Evolutionary conservation across 2,329 filamentous ascomycete genomes (phyloP).

Genomic region (Penicillium carneum): DNA sequence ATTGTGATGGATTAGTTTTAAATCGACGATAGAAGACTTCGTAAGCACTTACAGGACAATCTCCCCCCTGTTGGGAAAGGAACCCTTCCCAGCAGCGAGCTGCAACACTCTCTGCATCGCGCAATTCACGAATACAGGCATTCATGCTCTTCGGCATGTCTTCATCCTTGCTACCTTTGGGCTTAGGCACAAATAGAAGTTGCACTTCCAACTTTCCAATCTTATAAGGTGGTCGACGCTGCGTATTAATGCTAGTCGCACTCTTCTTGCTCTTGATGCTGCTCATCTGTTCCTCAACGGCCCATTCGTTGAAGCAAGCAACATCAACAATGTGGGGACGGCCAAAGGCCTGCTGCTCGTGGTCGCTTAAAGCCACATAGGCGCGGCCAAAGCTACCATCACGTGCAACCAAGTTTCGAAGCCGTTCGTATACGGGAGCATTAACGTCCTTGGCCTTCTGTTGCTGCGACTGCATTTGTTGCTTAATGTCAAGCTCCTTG

Average conservation of each 20-base stretch:
- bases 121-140: slow-evolving; percentile 89
- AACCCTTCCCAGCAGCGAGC: slow-evolving; percentile 84
- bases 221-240: slow-evolving; percentile 88
- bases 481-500: slow-evolving; percentile 86
- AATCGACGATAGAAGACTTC: not conserved
- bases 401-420: slow-evolving; percentile 83
- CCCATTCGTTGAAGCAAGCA: slow-evolving; percentile 98
- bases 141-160: slow-evolving; percentile 99
- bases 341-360: slow-evolving; percentile 86
- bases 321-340: slow-evolving; percentile 87
- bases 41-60: slow-evolving; percentile 81
- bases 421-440: slow-evolving; percentile 73
- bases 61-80: slow-evolving; percentile 94
- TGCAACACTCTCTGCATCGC: slow-evolving; percentile 82
- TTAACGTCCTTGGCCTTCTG: slow-evolving; percentile 69
- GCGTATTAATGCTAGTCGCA: slow-evolving; percentile 61
- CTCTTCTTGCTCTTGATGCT: slow-evolving; percentile 95
- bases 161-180: slow-evolving; percentile 83
- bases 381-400: slow-evolving; percentile 94
- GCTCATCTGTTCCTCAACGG: slow-evolving; percentile 80
- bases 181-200: slow-evolving; percentile 90
- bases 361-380: slow-evolving; percentile 91
- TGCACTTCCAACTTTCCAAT: slow-evolving; percentile 94
- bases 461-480: slow-evolving; percentile 82
- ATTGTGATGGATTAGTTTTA: slow-evolving; percentile 34